Evolutionary conservation across 345 rosid genomes (phyloP).

Genomic region (Rhodomyrtus tomentosa): DNA sequence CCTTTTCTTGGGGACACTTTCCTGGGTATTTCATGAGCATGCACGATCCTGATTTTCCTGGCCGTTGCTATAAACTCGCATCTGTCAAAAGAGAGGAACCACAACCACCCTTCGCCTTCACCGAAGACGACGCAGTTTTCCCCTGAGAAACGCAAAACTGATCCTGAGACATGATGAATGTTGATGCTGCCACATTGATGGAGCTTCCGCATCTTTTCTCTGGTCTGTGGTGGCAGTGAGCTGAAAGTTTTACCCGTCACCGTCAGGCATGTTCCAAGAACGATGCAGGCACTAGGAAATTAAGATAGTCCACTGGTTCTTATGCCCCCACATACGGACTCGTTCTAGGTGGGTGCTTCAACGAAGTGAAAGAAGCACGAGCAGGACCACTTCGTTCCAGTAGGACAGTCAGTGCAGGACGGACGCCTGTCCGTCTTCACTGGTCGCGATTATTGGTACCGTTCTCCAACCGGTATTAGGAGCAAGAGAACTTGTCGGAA

Average conservation of each 20-base stretch:
- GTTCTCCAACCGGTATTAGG: background rate
- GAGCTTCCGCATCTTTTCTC: background rate
- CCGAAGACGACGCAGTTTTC: background rate
- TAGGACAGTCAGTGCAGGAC: no score
- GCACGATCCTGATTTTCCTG: background rate
- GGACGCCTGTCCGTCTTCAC: background rate
- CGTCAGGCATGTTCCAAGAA: background rate
- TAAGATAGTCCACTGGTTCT: no score
- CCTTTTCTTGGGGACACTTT: background rate
- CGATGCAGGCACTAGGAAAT: background rate
- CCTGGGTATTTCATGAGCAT: background rate
- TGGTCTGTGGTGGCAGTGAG: background rate
- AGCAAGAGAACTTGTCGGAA: no score
- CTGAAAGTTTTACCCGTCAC: background rate
- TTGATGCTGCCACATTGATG: background rate
- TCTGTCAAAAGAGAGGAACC: background rate
- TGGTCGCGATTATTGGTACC: background rate
- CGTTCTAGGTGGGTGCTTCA: no score
- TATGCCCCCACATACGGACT: no score
- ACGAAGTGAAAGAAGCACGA: background rate
- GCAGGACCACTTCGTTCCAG: background rate
- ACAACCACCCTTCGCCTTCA: background rate
- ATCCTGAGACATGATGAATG: background rate
- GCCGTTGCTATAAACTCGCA: background rate
- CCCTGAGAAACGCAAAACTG: background rate